Evolutionary conservation across 2,329 filamentous ascomycete genomes (phyloP).

Genomic region (Colletotrichum chrysophilum): DNA sequence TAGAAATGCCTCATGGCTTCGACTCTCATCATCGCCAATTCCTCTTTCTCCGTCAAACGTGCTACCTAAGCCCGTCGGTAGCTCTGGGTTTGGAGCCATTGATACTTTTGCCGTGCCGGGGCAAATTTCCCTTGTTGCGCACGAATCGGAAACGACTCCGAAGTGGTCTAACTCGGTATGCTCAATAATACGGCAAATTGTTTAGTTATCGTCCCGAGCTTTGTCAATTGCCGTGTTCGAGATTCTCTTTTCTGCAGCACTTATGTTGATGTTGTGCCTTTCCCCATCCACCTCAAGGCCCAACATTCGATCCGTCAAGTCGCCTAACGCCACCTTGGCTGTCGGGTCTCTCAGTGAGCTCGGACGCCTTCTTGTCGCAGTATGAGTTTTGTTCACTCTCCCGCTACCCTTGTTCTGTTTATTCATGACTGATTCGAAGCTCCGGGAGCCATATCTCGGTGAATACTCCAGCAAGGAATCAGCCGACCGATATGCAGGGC

Average conservation of each 20-base stretch:
- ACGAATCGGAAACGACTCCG: not conserved
- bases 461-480: not conserved
- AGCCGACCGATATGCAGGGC: not conserved
- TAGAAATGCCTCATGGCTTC: not conserved
- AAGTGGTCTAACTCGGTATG: not conserved
- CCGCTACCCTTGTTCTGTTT: not conserved
- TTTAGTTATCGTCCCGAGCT: not conserved
- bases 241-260: not conserved
- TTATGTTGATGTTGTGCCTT: not conserved
- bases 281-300: not conserved
- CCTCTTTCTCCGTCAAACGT: not conserved
- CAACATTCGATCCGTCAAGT: not conserved
- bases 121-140: not conserved
- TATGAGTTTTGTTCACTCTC: not conserved
- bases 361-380: not conserved
- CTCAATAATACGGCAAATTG: not conserved
- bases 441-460: not conserved
- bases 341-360: not conserved
- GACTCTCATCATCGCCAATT: not conserved
- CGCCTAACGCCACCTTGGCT: not conserved
- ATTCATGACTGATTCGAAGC: not conserved
- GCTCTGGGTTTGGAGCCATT: not conserved
- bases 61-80: not conserved
- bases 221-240: not conserved
- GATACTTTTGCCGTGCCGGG: not conserved